Base-by-base conservation (phyloP, 495 filamentous ascomycete genomes). In the Rusavskia elegans region DNA sequence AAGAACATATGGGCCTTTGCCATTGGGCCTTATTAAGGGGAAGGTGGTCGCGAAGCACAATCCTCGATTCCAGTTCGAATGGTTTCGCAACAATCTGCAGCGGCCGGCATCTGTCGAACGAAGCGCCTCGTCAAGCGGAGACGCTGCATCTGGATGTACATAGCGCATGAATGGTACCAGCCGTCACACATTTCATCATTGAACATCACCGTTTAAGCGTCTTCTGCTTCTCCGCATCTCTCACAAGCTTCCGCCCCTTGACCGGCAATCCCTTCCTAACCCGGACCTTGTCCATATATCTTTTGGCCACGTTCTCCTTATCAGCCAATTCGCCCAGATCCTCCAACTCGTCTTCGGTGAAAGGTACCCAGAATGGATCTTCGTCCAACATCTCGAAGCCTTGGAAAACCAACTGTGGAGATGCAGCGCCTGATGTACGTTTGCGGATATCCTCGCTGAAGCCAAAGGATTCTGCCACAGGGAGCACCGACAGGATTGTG, bases 201-300 rank as follows among this genome's bases (percentile, higher is more conserved):
- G 3, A 39, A 25, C 32, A n/a, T 56, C 77, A 97, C 72, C 87
- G 77, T 81, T 98, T 98, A 68, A 98, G 64, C 23, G 87, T 97
- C 83, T 95, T 97, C 76, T 97, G 92, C 79, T 97, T 97, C 79
- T 95, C 87, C 21, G 89, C 92, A 77, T 88, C 82, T 35, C 67
- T 76, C 59, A 95, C 85, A 64, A 87, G 71, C 72, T 83, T 85
- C 59, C 78, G 72, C 13, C 84, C 85, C 70, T 80, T 77, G 14
- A 98, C 82, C 60, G 89, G 68, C 70, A 97, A 58, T 0, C 92
- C 92, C 77, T 98, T 98, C 53, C 87, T 69, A 52, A 63, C 70
- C 55, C 92, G 71, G 20, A 98, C 92, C 9, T 74, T 70, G 68
- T 98, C 93, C 82, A 97, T 86, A 71, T 95, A 96, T 65, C 82